These are phyloP conservation scores for Rhynchosporium secalis DNA, from an alignment of 2,329 filamentous ascomycete genomes.

Conservation along the genomic window DNA sequence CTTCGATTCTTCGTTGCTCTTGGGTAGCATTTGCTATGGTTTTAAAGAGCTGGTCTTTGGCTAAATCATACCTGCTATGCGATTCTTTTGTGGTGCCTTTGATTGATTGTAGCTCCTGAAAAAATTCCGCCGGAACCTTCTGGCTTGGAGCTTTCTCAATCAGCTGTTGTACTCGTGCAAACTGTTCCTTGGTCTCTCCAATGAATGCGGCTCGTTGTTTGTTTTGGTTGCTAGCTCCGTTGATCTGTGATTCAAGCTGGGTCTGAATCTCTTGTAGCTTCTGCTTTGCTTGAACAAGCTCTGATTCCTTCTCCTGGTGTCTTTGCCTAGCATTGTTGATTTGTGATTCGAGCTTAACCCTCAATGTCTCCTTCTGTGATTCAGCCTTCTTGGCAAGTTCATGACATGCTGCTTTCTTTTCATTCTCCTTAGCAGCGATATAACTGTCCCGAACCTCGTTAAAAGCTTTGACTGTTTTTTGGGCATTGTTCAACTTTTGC, in stretches of 20 bases:
- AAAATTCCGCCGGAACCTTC: neutral
- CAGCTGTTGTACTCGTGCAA: constrained; percentile 3
- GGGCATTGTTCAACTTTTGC: constrained; percentile 16
- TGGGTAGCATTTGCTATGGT: neutral
- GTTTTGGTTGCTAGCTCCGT: constrained; percentile 8
- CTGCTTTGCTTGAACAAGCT: constrained; percentile 11
- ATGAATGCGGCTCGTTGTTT: constrained; percentile 19
- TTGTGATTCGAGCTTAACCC: constrained; percentile 24
- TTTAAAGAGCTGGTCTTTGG: neutral
- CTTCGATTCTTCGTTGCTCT: neutral
- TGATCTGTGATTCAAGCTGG: neutral
- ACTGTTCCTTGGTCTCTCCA: constrained; percentile 19
- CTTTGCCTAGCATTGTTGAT: constrained; percentile 25
- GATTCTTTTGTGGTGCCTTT: neutral
- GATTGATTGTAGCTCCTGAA: neutral
- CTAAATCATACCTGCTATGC: neutral
- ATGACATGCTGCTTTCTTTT: constrained; percentile 33
- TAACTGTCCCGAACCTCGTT: constrained; percentile 35
- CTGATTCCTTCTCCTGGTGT: constrained; percentile 19
- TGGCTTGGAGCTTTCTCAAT: neutral
- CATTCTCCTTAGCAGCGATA: constrained; percentile 26
- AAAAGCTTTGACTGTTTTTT: constrained; percentile 34
- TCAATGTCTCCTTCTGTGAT: constrained; percentile 20
- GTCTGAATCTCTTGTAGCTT: constrained; percentile 7
- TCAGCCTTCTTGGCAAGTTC: constrained; percentile 27